Conservation (phyloP, 768 basidiomycete species). For the Boletus rex-veris region DNA sequence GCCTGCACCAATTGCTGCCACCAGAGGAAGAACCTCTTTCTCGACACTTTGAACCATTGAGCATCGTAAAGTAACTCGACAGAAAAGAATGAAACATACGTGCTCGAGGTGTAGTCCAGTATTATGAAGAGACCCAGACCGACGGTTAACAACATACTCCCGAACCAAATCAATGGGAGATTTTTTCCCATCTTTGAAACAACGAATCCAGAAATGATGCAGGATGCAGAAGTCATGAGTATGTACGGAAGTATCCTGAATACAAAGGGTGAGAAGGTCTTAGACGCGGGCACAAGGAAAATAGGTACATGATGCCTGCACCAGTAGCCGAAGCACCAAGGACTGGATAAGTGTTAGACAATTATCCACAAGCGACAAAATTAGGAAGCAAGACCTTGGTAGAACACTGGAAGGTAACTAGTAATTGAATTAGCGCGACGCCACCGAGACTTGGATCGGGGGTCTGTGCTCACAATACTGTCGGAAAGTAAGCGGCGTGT, state of each 20-base stretch:
- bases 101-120: conserved; percentile 54
- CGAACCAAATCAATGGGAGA: conserved; percentile 59
- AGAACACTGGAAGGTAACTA: conserved; percentile 72
- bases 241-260: conserved; percentile 72
- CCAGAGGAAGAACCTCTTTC: conserved; percentile 59
- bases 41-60: conserved; percentile 41
- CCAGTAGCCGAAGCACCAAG: conserved; percentile 69
- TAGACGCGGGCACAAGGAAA: conserved; percentile 20
- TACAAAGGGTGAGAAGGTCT: neutral
- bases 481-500: conserved; percentile 56
- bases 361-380: neutral
- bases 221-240: conserved; percentile 50
- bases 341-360: conserved; percentile 28
- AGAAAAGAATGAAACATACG: conserved; percentile 26
- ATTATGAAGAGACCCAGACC: conserved; percentile 72
- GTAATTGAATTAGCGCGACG: neutral
- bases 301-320: conserved; percentile 63
- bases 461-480: conserved; percentile 17
- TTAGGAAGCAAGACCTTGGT: conserved; percentile 38
- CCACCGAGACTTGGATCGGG: too few relatives aligned
- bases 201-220: conserved; percentile 55
- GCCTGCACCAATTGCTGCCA: conserved; percentile 62
- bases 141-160: conserved; percentile 54
- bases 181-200: conserved; percentile 57
- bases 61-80: neutral